Evolutionary conservation across 345 rosid genomes (phyloP).

Genomic region (Microcos paniculata): DNA sequence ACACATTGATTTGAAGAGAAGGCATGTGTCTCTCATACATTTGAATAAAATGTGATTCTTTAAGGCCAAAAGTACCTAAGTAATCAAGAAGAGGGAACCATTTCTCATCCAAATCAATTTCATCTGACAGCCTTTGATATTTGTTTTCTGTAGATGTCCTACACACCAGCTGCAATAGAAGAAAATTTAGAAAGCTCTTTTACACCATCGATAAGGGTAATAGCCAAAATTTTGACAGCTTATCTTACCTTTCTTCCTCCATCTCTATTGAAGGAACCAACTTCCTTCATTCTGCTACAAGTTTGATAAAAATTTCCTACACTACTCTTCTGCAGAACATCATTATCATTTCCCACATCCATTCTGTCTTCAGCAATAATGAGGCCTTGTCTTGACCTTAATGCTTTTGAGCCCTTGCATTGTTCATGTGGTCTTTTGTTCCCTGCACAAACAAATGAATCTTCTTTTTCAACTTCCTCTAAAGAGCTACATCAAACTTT

Average conservation of each 20-base stretch:
- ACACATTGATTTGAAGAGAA: slow-evolving; percentile 69
- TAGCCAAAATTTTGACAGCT: slow-evolving; percentile 11
- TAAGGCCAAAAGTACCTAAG: slow-evolving; percentile 69
- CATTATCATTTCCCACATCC: slow-evolving; percentile 27
- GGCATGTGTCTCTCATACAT: slow-evolving; percentile 92
- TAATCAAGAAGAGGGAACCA: slow-evolving; percentile 92
- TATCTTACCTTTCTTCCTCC: slow-evolving; percentile 51
- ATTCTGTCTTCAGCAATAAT: slow-evolving; percentile 26
- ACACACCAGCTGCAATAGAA: slow-evolving; percentile 41
- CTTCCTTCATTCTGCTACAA: slow-evolving; percentile 29
- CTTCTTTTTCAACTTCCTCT: slow-evolving; percentile 12
- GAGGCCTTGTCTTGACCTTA: slow-evolving; percentile 25
- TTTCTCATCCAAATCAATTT: slow-evolving; percentile 67
- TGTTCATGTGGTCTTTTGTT: slow-evolving; percentile 30
- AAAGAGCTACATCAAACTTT: neutral
- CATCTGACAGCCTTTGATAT: slow-evolving; percentile 63
- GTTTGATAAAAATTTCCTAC: slow-evolving; percentile 15
- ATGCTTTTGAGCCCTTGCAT: slow-evolving; percentile 17
- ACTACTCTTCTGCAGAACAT: slow-evolving; percentile 24
- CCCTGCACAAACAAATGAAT: slow-evolving; percentile 41
- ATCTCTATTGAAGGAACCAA: slow-evolving; percentile 31
- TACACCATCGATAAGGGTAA: neutral
- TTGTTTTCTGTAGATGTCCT: slow-evolving; percentile 37
- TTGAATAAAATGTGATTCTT: slow-evolving; percentile 82
- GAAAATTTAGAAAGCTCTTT: slow-evolving; percentile 13